A percentile compares a stretch with the other conserved stretches of the same genome.
Evolutionary conservation across 176 grass and related monocot genomes (phyloP).

Genomic region (Lolium rigidum): DNA sequence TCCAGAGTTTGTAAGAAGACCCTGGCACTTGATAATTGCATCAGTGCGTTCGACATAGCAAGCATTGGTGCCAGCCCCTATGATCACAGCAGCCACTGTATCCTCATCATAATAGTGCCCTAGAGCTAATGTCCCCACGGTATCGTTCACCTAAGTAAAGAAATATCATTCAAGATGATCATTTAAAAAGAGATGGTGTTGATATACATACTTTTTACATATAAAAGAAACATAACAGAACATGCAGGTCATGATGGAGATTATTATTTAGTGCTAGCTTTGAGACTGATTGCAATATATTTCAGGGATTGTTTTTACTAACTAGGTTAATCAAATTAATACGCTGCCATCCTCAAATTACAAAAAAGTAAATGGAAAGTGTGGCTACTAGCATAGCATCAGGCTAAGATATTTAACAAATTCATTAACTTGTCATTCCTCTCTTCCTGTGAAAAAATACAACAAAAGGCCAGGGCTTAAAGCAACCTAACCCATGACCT

Average conservation of each 20-base stretch:
- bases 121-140: slow-evolving; percentile 93
- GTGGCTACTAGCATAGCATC: not conserved
- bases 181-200: not conserved
- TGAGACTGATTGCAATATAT: not conserved
- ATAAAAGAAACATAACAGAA: slow-evolving; percentile 25
- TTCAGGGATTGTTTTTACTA: too few relatives aligned
- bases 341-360: not conserved
- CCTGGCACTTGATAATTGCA: slow-evolving; percentile 95
- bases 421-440: not conserved
- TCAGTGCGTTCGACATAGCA: slow-evolving; percentile 94
- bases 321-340: not conserved
- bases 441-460: not conserved
- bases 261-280: not conserved
- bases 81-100: slow-evolving; percentile 87
- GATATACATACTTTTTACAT: not conserved
- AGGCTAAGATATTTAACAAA: not conserved
- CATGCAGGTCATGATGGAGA: not conserved
- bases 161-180: not conserved
- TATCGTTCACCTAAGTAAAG: slow-evolving; percentile 87
- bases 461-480: not conserved
- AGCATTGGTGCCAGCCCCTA: slow-evolving; percentile 90
- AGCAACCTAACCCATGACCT: slow-evolving; percentile 3
- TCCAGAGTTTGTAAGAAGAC: slow-evolving; percentile 84
- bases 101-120: slow-evolving; percentile 88
- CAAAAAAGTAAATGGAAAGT: not conserved